Percentiles rank a stretch among this genome's conserved stretches.
phyloP scores from a whole-genome alignment of 179 eudicot genomes.

The Beta corolliflora region DNA sequence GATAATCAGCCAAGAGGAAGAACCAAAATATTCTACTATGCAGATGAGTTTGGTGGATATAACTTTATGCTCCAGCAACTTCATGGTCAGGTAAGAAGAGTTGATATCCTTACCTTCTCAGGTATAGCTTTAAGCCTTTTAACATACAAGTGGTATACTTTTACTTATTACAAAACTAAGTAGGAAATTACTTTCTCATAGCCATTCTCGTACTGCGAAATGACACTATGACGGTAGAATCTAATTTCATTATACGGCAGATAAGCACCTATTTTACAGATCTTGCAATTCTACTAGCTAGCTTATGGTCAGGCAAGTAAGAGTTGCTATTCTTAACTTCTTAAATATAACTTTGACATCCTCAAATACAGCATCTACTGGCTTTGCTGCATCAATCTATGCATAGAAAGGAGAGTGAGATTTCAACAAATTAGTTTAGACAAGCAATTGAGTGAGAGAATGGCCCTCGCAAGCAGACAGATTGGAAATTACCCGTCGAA shows the following conservation, averaged over 20 bases:
- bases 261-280: not conserved
- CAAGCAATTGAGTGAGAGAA: not conserved
- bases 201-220: not conserved
- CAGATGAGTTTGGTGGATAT: too few species aligned
- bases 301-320: not conserved
- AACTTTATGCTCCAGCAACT: too few species aligned
- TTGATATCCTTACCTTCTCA: too few species aligned
- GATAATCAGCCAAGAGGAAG: too few species aligned
- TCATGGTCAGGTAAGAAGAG: too few species aligned
- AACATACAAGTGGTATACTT: too few species aligned
- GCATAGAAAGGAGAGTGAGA: not conserved
- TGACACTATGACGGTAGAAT: too few species aligned
- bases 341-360: slow-evolving; percentile 64
- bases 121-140: too few species aligned
- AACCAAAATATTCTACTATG: too few species aligned
- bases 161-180: too few species aligned
- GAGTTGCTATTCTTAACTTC: slow-evolving; percentile 29
- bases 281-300: not conserved
- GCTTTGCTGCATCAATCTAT: slow-evolving; percentile 85
- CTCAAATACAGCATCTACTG: slow-evolving; percentile 77
- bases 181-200: not conserved
- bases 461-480: not conserved
- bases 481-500: slow-evolving; percentile 67
- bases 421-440: not conserved
- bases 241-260: not conserved